Evolutionary conservation across 345 rosid genomes (phyloP).

Genomic region (Eucalyptus curtisii): DNA sequence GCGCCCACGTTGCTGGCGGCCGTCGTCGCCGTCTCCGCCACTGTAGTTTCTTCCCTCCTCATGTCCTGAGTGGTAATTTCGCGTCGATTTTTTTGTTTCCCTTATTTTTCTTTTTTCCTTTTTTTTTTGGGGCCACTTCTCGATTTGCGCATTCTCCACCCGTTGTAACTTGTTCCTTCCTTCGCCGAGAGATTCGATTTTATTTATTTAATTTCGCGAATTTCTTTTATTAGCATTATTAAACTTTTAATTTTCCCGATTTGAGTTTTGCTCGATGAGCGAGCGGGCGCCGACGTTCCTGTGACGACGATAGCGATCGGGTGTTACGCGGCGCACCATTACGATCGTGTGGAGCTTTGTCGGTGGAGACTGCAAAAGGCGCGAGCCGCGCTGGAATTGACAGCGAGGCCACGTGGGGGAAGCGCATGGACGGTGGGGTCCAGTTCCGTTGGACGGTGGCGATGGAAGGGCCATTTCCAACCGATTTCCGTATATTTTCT

Average conservation of each 20-base stretch:
- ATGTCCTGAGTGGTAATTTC: constrained; percentile 24
- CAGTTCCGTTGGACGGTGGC: neutral
- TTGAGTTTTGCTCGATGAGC: neutral
- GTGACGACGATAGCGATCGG: neutral
- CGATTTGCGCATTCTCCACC: neutral
- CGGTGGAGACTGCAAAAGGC: neutral
- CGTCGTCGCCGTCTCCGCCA: constrained; percentile 7
- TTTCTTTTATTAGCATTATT: neutral
- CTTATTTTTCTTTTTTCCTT: neutral
- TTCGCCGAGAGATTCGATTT: neutral
- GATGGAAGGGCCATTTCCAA: neutral
- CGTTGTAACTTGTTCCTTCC: neutral
- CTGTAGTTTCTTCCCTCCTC: constrained; percentile 20
- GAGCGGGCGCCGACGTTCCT: neutral
- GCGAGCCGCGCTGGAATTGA: neutral
- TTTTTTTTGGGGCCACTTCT: neutral
- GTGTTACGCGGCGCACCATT: neutral
- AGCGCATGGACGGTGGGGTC: neutral
- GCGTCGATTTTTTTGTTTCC: neutral
- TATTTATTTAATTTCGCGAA: neutral
- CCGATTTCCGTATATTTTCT: neutral
- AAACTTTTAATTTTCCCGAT: neutral
- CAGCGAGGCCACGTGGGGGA: neutral
- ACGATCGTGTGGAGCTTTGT: neutral
- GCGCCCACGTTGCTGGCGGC: constrained; percentile 24